Percentiles rank a stretch among this genome's conserved stretches.
phyloP scores from a whole-genome alignment of 1,284 basidiomycete species.

The Lentinula novae-zelandiae region DNA sequence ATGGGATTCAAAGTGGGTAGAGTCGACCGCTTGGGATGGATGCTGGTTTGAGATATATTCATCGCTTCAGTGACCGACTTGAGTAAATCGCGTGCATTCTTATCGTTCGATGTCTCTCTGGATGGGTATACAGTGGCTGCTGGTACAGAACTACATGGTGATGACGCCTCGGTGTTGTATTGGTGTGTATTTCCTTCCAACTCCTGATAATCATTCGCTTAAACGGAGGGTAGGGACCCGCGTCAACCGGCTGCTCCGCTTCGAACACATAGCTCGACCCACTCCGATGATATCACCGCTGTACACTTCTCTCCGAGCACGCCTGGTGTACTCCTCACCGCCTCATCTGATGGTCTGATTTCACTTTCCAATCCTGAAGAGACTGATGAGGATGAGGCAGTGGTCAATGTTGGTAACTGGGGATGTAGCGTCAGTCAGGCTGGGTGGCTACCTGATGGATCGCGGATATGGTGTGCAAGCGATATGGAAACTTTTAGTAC shows the following conservation, averaged over 20 bases:
- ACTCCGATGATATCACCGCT: slow-evolving; percentile 76
- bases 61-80: slow-evolving; percentile 42
- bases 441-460: slow-evolving; percentile 51
- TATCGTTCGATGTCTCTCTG: slow-evolving; percentile 65
- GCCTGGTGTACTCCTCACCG: slow-evolving; percentile 54
- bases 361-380: slow-evolving; percentile 64
- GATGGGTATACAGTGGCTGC: slow-evolving; percentile 67
- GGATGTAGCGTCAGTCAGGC: slow-evolving; percentile 71
- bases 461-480: slow-evolving; percentile 65
- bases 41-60: slow-evolving; percentile 43
- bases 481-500: slow-evolving; percentile 84
- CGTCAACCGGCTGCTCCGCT: slow-evolving; percentile 47
- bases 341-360: slow-evolving; percentile 71
- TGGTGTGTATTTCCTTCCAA: slow-evolving; percentile 43
- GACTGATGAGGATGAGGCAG: slow-evolving; percentile 73
- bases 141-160: slow-evolving; percentile 65
- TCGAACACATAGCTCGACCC: slow-evolving; percentile 57
- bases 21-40: not conserved
- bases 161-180: slow-evolving; percentile 69
- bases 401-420: slow-evolving; percentile 67
- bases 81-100: slow-evolving; percentile 41
- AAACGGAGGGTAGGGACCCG: slow-evolving; percentile 41
- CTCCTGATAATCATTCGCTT: slow-evolving; percentile 2
- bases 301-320: slow-evolving; percentile 47
- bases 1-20: slow-evolving; percentile 56